Evolutionary conservation across 1,284 basidiomycete genomes (phyloP), one percentile per base, ranked within the genome.

Genomic region (Ustilago loliicola): DNA sequence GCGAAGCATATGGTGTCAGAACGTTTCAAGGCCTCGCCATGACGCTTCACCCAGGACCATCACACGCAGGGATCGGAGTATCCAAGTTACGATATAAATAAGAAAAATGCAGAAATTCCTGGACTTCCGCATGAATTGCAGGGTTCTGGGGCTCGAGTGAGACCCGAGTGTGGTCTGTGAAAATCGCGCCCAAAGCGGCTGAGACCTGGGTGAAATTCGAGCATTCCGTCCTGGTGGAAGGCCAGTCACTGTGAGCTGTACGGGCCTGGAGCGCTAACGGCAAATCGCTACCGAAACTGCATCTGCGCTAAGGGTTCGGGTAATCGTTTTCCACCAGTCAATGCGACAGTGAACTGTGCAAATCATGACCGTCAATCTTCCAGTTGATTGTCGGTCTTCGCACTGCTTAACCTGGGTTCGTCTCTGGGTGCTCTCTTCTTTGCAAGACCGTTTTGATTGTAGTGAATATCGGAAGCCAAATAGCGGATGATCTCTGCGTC

Each of bases 1-100:
- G 61, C 32, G 52, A 56, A 54, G 51, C 8, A 29, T n/a, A 42
- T 51, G 60, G 54, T 64, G 61, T 51, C 61, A 64, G 61, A 64
- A 64, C 54, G 29, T 51, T 64, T 48, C 45, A 55, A 38, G 54
- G 54, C 34, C 61, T 64, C 53, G 54, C 38, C 34, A 48, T 9
- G 54, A 51, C 40, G 40, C 21, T 42, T 34, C n/a, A 64, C 47
- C 61, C 61, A 63, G 53, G 36, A 23, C 19, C 30, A 47, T n/a
- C n/a, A 47, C 45, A 47, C 11, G 7, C 36, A 38, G 36, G 36
- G 36, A 38, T 38, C 36, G 36, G 15, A 38, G 36, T 3, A 51
- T 60, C 32, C 21, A 50, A 30, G 30, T 13, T 6, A n/a, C 15
- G 8, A 19, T 19, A 27, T 3, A 19, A 47, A 47, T 3, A 19